Conservation (phyloP, 2,329 filamentous ascomycete genomes). For the Orbilia javanica region DNA sequence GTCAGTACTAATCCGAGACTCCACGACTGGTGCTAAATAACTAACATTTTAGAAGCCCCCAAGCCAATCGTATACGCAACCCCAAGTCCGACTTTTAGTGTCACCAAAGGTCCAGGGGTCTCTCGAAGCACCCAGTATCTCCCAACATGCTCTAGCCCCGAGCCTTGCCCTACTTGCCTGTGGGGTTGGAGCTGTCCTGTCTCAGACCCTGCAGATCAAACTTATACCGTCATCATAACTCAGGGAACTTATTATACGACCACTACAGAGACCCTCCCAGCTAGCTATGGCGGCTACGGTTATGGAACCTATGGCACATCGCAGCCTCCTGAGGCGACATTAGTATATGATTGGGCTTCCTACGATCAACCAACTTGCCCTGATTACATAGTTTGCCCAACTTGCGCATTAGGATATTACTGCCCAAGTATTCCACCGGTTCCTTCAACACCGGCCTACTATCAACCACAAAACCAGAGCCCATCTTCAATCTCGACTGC, state of each 20-base stretch:
- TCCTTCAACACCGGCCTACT: slow-evolving; percentile 13
- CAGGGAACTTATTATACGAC: slow-evolving; percentile 30
- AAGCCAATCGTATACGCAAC: slow-evolving; percentile 32
- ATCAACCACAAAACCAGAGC: background rate
- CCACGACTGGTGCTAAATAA: no score
- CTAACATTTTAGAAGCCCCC: slow-evolving; percentile 14
- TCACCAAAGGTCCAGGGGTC: slow-evolving; percentile 10
- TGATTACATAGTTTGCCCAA: slow-evolving; percentile 44
- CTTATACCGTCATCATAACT: slow-evolving; percentile 45
- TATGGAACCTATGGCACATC: slow-evolving; percentile 16
- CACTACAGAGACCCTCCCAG: slow-evolving; percentile 34
- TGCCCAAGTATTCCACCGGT: slow-evolving; percentile 15
- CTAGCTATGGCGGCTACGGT: slow-evolving; percentile 24
- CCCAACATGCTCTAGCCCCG: slow-evolving; percentile 33
- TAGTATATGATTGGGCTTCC: slow-evolving; percentile 37
- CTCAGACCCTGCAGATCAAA: slow-evolving; percentile 21
- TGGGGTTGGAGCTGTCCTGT: slow-evolving; percentile 48
- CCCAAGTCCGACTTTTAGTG: slow-evolving; percentile 27
- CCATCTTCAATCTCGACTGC: slow-evolving; percentile 1
- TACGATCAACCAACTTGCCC: slow-evolving; percentile 50
- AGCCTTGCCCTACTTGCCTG: slow-evolving; percentile 22
- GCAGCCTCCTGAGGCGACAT: slow-evolving; percentile 12
- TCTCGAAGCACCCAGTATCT: slow-evolving; percentile 24
- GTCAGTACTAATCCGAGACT: slow-evolving; percentile 12
- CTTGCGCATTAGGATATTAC: slow-evolving; percentile 46